phyloP scores from a whole-genome alignment of 495 filamentous ascomycete species.

The Saxophila tyrrhenica region DNA sequence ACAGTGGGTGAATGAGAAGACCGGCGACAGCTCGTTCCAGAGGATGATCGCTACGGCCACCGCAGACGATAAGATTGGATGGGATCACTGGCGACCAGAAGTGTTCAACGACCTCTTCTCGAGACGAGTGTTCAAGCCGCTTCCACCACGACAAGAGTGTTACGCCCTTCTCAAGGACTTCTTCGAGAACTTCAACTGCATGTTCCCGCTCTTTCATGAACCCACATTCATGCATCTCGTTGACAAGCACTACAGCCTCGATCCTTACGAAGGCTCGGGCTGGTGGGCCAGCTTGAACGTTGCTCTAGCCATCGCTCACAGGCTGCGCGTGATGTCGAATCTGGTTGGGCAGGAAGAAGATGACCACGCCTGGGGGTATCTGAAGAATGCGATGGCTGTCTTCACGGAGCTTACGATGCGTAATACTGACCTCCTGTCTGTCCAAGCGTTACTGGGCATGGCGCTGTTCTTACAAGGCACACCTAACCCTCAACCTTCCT shows the following conservation, averaged over 20 bases:
- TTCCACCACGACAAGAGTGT: slow-evolving; percentile 73
- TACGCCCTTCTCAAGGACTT: slow-evolving; percentile 79
- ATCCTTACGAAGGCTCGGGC: slow-evolving; percentile 91
- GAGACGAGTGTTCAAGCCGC: slow-evolving; percentile 65
- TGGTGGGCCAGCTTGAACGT: slow-evolving; percentile 99
- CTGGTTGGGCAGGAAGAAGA: slow-evolving; percentile 82
- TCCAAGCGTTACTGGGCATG: slow-evolving; percentile 95
- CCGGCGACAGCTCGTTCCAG: slow-evolving; percentile 86
- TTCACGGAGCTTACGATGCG: slow-evolving; percentile 87
- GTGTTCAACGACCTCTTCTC: slow-evolving; percentile 90
- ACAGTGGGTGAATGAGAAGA: slow-evolving; percentile 98
- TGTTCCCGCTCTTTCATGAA: slow-evolving; percentile 95
- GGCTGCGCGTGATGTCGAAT: slow-evolving; percentile 91
- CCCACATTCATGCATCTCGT: slow-evolving; percentile 96
- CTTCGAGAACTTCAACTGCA: slow-evolving; percentile 97
- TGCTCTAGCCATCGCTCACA: slow-evolving; percentile 79
- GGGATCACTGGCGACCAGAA: slow-evolving; percentile 92
- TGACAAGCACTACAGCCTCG: slow-evolving; percentile 77
- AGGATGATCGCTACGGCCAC: slow-evolving; percentile 80
- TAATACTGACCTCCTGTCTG: slow-evolving; percentile 89
- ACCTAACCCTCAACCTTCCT: slow-evolving; percentile 90
- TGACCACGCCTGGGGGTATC: slow-evolving; percentile 83
- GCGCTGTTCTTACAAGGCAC: slow-evolving; percentile 93
- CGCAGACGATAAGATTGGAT: slow-evolving; percentile 71
- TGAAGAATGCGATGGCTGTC: slow-evolving; percentile 93